phyloP scores from a whole-genome alignment of 495 filamentous ascomycete genomes.

The Xylaria nigripes region DNA sequence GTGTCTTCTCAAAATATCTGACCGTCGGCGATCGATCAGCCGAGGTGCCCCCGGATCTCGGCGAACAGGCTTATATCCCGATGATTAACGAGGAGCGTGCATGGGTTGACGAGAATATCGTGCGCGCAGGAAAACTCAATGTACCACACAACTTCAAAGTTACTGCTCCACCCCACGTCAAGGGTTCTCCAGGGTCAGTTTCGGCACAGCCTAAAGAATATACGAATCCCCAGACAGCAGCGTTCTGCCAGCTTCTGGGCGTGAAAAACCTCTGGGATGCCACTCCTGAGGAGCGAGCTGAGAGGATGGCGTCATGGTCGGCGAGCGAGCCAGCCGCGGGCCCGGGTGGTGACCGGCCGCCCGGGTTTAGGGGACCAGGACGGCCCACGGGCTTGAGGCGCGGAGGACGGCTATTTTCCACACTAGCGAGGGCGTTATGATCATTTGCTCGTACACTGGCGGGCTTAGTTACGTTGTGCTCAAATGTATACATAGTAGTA shows the following conservation, averaged over 20 bases:
- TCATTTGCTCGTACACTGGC: conserved; percentile 26
- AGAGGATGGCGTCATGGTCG: conserved; percentile 44
- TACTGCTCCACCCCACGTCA: conserved; percentile 66
- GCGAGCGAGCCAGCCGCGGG: conserved; percentile 7
- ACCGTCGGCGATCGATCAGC: conserved; percentile 49
- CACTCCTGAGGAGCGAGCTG: conserved; percentile 56
- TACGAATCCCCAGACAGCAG: conserved; percentile 68
- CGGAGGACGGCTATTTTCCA: conserved; percentile 13
- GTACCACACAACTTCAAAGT: conserved; percentile 68
- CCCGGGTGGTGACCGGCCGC: conserved; percentile 19
- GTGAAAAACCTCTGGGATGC: conserved; percentile 71
- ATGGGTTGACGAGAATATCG: conserved; percentile 74
- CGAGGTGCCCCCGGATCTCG: conserved; percentile 43
- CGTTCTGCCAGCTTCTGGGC: conserved; percentile 68
- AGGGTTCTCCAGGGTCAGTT: conserved; percentile 27
- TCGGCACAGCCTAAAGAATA: conserved; percentile 59
- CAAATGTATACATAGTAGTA: no score
- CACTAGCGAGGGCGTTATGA: conserved; percentile 24
- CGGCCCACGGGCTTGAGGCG: conserved; percentile 13
- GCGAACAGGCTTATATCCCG: conserved; percentile 53
- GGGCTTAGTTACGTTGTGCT: no score
- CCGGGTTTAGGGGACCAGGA: conserved; percentile 23
- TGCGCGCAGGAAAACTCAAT: conserved; percentile 45
- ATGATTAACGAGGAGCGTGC: conserved; percentile 54
- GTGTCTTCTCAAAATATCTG: conserved; percentile 60